Percentiles rank a stretch among this genome's conserved stretches.
These are phyloP conservation scores for Apiospora saccharicola DNA, from an alignment of 2,329 filamentous ascomycete genomes.

Conservation along the genomic window DNA sequence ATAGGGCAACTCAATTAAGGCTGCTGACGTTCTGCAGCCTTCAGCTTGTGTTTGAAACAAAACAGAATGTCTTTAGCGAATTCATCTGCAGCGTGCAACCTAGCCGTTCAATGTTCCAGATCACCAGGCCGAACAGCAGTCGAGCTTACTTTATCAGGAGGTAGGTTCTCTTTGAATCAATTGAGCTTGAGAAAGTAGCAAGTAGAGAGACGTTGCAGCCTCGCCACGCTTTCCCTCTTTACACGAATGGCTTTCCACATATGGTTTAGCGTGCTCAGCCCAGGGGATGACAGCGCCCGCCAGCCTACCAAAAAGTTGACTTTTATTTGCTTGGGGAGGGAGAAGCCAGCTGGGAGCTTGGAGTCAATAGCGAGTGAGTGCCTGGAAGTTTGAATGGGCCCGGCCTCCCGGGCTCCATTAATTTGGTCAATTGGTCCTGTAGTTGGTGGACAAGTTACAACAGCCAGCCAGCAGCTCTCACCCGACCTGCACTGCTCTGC, in stretches of 20 bases:
- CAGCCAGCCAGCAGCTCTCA: not conserved
- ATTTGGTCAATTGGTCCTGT: not conserved
- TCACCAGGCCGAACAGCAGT: too few relatives aligned
- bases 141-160: too few relatives aligned
- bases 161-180: not conserved
- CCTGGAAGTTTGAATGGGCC: not conserved
- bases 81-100: not conserved
- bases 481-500: not conserved
- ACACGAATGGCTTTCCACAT: not conserved
- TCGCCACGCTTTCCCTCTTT: not conserved
- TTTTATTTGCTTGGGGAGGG: not conserved
- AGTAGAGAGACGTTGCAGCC: not conserved
- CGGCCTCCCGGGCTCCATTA: not conserved
- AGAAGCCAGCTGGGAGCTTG: not conserved
- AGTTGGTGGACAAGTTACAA: not conserved
- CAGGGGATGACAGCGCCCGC: not conserved
- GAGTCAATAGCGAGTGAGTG: not conserved
- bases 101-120: not conserved
- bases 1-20: not conserved
- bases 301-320: not conserved
- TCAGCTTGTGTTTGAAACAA: not conserved
- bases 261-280: conserved; percentile 5
- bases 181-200: not conserved
- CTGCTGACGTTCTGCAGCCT: not conserved
- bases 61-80: not conserved